These are phyloP conservation scores for Barnettozyma siamensis DNA, from an alignment of 805 yeast species.

Conservation along the genomic window DNA sequence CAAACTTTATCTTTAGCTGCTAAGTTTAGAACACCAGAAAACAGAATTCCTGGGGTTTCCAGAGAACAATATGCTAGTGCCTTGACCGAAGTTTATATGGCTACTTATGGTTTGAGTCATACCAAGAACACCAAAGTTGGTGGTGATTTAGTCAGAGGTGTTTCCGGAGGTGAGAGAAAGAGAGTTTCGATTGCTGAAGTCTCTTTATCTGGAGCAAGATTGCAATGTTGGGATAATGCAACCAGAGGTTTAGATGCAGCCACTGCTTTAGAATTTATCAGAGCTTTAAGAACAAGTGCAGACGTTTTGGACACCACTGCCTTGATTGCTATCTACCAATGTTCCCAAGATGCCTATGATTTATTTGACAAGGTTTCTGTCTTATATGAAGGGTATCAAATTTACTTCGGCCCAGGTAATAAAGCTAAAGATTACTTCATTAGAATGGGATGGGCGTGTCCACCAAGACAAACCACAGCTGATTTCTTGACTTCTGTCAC, in stretches of 20 bases:
- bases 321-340: slow-evolving; percentile 56
- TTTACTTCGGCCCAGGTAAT: slow-evolving; percentile 43
- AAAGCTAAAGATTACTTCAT: slow-evolving; percentile 44
- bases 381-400: slow-evolving; percentile 51
- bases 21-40: slow-evolving; percentile 47
- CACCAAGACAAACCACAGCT: slow-evolving; percentile 54
- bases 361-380: slow-evolving; percentile 48
- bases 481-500: slow-evolving; percentile 54
- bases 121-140: slow-evolving; percentile 63
- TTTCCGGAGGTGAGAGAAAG: slow-evolving; percentile 72
- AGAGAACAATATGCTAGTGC: slow-evolving; percentile 45
- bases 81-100: slow-evolving; percentile 46
- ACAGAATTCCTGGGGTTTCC: slow-evolving; percentile 45
- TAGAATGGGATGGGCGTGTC: slow-evolving; percentile 52
- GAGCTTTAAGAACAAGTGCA: slow-evolving; percentile 49
- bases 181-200: slow-evolving; percentile 73
- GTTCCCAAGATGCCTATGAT: slow-evolving; percentile 50
- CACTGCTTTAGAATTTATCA: slow-evolving; percentile 51
- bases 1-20: slow-evolving; percentile 55
- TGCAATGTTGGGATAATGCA: slow-evolving; percentile 56
- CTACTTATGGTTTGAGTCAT: slow-evolving; percentile 46
- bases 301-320: slow-evolving; percentile 45
- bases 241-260: slow-evolving; percentile 64
- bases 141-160: slow-evolving; percentile 60
- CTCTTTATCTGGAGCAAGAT: slow-evolving; percentile 39